Evolutionary conservation across 1,284 basidiomycete species (phyloP).

Genomic region (Ceratobasidium sp.): DNA sequence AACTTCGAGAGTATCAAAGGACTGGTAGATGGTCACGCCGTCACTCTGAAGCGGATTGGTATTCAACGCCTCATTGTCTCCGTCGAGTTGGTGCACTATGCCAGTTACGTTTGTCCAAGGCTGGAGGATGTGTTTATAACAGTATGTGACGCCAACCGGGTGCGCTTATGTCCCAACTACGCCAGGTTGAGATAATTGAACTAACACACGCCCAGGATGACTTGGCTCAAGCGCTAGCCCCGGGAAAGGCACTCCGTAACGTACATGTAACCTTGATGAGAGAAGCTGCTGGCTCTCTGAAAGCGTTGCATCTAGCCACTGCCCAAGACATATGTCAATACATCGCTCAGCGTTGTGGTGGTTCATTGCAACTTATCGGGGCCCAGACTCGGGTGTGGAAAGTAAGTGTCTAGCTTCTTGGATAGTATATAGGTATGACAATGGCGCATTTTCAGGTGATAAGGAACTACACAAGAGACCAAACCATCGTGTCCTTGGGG

Average conservation of each 20-base stretch:
- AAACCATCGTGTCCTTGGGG: background rate
- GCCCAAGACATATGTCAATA: conserved; percentile 26
- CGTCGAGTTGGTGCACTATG: conserved; percentile 25
- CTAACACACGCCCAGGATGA: background rate
- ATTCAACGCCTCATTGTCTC: conserved; percentile 34
- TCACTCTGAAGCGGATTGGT: conserved; percentile 26
- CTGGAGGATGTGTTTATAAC: conserved; percentile 33
- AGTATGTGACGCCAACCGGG: conserved; percentile 9
- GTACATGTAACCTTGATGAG: conserved; percentile 30
- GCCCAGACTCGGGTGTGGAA: conserved; percentile 37
- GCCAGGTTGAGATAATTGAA: no score
- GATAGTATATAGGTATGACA: background rate
- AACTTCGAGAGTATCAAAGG: background rate
- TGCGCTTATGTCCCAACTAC: background rate
- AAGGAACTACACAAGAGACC: background rate
- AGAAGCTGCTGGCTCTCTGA: conserved; percentile 8
- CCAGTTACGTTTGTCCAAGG: background rate
- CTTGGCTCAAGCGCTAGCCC: conserved; percentile 23
- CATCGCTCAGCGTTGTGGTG: conserved; percentile 20
- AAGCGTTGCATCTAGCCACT: conserved; percentile 12
- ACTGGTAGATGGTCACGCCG: conserved; percentile 6
- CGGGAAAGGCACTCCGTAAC: conserved; percentile 28
- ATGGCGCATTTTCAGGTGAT: conserved; percentile 4
- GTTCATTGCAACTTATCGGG: conserved; percentile 20
- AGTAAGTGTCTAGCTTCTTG: background rate